Conservation (phyloP, 805 yeast species). For the Geotrichum ghanense region DNA sequence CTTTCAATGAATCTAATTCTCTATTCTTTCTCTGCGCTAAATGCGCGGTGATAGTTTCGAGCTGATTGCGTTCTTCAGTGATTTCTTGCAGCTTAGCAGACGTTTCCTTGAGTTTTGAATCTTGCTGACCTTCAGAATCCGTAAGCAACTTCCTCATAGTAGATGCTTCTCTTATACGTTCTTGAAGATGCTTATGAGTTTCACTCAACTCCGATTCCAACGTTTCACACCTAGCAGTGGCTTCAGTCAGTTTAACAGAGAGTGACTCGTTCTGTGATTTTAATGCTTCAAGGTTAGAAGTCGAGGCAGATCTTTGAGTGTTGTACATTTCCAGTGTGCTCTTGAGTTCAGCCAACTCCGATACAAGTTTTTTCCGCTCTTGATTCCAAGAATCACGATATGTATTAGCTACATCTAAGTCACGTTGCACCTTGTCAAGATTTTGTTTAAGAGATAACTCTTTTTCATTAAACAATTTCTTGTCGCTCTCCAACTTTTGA, state of each 20-base stretch:
- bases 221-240: conserved; percentile 45
- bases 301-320: conserved; percentile 9
- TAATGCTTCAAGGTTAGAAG: conserved; percentile 13
- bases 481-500: conserved; percentile 12
- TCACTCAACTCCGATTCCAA: conserved; percentile 79
- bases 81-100: conserved; percentile 38
- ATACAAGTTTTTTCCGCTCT: conserved; percentile 11
- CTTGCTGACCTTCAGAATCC: conserved; percentile 55
- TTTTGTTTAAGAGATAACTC: not conserved
- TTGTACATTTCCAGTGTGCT: conserved; percentile 8
- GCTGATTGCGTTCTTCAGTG: conserved; percentile 48
- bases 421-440: conserved; percentile 8
- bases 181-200: conserved; percentile 58
- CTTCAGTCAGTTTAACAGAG: conserved; percentile 54
- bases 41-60: conserved; percentile 42
- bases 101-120: conserved; percentile 41
- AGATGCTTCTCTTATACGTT: conserved; percentile 66
- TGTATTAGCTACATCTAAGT: conserved; percentile 5
- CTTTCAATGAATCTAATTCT: conserved; percentile 52
- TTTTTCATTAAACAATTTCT: conserved; percentile 7
- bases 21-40: conserved; percentile 45
- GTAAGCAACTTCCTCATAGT: conserved; percentile 57
- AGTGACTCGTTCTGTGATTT: conserved; percentile 24
- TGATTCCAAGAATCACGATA: conserved; percentile 9
- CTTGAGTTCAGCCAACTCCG: conserved; percentile 10